Base-by-base conservation (phyloP, 2,329 filamentous ascomycete species). In the Coniochaeta pulveracea region DNA sequence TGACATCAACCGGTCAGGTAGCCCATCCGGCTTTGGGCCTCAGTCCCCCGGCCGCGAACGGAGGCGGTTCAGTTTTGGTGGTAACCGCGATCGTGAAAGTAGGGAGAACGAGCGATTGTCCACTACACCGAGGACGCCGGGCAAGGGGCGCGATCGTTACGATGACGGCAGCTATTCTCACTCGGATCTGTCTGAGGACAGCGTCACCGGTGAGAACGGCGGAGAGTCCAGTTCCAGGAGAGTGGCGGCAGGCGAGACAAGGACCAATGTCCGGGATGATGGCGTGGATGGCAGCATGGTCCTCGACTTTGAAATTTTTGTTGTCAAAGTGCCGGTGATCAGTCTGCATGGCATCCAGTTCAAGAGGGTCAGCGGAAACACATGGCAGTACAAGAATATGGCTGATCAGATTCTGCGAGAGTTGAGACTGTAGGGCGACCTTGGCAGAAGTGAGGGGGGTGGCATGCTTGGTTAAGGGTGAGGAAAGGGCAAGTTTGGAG, bases 381-480 rank as follows among this genome's bases (percentile, higher is more conserved):
- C 91, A 37, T 96, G 89, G 88, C 88, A 95, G 57, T 98, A 93
- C 62, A 94, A 95, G 65, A 89, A 85, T 50, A 93, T 96, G 86
- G 91, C 91, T 22, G 88, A 94, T 57, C 86, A 86, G 47, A 95
- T 98, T 48, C 64, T 98, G 45, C 76, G 81, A 50, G 86, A 91
- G 54, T 61, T 98, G 45, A 77, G 78, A 51, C 69, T 96, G 41
- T 94, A 61, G 63, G 40, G n/a, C 18, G 9, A n/a, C 9, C n/a
- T 24, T 24, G 22, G 9, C 22, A 9, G 22, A 9, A n/a, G 22
- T 9, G 9, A 9, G 9, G 22, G 9, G 22, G 22, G n/a, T 24
- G 22, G n/a, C n/a, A n/a, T 24, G 22, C 22, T n/a, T n/a, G 22
- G 22, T 8, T n/a, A n/a, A n/a, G 9, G 22, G 22, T 8, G n/a